Evolutionary conservation across 2,329 filamentous ascomycete genomes (phyloP).

Genomic region (Akanthomyces dipterigenus): DNA sequence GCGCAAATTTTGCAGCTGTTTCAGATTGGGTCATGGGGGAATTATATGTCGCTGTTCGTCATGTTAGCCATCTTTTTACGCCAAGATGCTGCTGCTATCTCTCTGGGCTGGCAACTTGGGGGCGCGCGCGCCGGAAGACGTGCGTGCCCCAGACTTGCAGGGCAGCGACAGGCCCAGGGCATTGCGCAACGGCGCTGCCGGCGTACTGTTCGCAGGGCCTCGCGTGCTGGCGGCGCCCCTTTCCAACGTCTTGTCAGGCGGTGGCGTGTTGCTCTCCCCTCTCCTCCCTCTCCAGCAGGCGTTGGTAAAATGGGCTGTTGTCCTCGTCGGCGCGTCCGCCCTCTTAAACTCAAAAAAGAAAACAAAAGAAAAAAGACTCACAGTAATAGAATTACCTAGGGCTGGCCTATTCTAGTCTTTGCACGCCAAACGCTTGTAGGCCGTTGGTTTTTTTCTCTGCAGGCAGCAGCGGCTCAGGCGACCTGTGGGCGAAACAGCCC

Average conservation of each 20-base stretch:
- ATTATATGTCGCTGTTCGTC: background rate
- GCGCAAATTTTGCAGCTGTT: background rate
- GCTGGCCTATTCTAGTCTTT: no score
- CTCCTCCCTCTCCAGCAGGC: no score
- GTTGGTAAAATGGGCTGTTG: no score
- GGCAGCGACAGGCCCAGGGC: no score
- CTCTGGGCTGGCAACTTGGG: background rate
- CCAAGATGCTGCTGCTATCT: background rate
- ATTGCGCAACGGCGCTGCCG: background rate
- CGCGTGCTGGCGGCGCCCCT: background rate
- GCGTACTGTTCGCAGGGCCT: background rate
- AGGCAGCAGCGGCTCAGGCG: background rate
- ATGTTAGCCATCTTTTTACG: background rate
- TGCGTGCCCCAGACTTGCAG: no score
- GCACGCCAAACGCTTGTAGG: background rate
- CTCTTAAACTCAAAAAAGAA: background rate
- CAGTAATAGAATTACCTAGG: no score
- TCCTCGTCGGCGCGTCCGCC: no score
- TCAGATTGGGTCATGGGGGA: background rate
- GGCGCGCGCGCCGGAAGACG: no score
- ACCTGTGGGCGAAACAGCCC: background rate
- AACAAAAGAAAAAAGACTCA: background rate
- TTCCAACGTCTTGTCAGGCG: background rate
- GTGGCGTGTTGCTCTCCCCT: background rate
- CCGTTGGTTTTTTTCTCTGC: background rate